Conservation (phyloP, 2,329 filamentous ascomycete species). For the Scedosporium dehoogii region DNA sequence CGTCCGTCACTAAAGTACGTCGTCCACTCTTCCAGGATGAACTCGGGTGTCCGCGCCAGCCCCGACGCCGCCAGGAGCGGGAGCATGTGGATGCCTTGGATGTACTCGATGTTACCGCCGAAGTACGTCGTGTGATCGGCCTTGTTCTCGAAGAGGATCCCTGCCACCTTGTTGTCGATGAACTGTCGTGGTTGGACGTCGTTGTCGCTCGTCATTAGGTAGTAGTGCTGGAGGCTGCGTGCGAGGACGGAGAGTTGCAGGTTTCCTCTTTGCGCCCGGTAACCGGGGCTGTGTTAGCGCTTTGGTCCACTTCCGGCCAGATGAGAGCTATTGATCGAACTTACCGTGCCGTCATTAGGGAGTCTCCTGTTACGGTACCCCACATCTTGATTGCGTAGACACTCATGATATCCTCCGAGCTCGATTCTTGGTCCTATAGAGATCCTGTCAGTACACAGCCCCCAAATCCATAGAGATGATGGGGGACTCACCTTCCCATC, state of each 20-base stretch:
- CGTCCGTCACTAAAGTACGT: conserved; percentile 63
- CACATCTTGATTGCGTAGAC: conserved; percentile 89
- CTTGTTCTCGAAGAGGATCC: conserved; percentile 87
- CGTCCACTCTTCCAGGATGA: conserved; percentile 77
- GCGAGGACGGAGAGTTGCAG: conserved; percentile 74
- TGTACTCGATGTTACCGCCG: conserved; percentile 59
- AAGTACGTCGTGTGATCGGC: conserved; percentile 90
- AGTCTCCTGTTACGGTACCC: conserved; percentile 69
- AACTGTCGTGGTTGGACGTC: conserved; percentile 63
- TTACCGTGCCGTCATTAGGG: conserved; percentile 65
- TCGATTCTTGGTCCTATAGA: conserved; percentile 63
- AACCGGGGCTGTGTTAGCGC: neutral
- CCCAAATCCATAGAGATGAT: neutral
- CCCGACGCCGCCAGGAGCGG: conserved; percentile 61
- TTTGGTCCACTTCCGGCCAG: neutral
- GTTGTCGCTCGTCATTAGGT: conserved; percentile 66
- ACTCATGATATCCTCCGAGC: conserved; percentile 82
- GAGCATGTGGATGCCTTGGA: conserved; percentile 76
- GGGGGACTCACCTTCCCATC: conserved; percentile 55
- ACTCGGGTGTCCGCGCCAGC: conserved; percentile 54
- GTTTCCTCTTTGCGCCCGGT: conserved; percentile 44
- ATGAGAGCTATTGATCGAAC: conserved; percentile 7
- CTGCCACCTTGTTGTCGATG: conserved; percentile 64
- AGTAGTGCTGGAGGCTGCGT: conserved; percentile 68
- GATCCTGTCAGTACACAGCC: neutral